These are phyloP conservation scores for Lizanozyma gosingica DNA, from an alignment of 1,139 yeast genomes.

Conservation along the genomic window DNA sequence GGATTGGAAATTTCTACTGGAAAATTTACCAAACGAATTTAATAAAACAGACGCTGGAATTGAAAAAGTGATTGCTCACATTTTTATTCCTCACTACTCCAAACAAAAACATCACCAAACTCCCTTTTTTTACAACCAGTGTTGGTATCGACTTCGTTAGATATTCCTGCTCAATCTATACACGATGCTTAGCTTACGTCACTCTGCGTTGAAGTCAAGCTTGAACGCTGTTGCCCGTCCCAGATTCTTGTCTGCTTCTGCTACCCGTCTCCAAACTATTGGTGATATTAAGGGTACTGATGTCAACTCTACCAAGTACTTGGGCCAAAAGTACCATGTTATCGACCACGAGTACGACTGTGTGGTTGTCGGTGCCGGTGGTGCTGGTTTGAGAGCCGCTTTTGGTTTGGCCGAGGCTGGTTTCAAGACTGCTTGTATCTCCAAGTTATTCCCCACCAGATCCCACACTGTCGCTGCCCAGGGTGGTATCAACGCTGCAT, in stretches of 20 bases:
- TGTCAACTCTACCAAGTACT: constrained; percentile 25
- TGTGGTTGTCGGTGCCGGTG: constrained; percentile 98
- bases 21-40: too few relatives aligned
- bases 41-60: too few relatives aligned
- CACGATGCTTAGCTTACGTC: background rate
- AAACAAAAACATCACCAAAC: too few relatives aligned
- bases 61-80: too few relatives aligned
- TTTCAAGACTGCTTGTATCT: constrained; percentile 93
- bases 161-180: too few relatives aligned
- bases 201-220: background rate
- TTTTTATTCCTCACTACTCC: too few relatives aligned
- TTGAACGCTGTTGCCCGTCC: background rate
- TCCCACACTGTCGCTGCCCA: constrained; percentile 99
- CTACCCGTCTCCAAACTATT: constrained; percentile 26
- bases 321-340: constrained; percentile 77
- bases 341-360: constrained; percentile 97
- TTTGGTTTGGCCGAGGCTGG: constrained; percentile 97
- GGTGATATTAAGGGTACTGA: constrained; percentile 45
- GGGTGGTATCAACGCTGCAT: constrained; percentile 98
- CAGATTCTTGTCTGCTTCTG: constrained; percentile 19
- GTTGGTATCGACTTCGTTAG: too few relatives aligned
- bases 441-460: constrained; percentile 96
- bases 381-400: constrained; percentile 98
- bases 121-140: too few relatives aligned
- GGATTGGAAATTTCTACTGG: too few relatives aligned